Evolutionary conservation across 495 filamentous ascomycete species (phyloP), one percentile per base, ranked within the genome.

Genomic region (Podospora anserina): DNA sequence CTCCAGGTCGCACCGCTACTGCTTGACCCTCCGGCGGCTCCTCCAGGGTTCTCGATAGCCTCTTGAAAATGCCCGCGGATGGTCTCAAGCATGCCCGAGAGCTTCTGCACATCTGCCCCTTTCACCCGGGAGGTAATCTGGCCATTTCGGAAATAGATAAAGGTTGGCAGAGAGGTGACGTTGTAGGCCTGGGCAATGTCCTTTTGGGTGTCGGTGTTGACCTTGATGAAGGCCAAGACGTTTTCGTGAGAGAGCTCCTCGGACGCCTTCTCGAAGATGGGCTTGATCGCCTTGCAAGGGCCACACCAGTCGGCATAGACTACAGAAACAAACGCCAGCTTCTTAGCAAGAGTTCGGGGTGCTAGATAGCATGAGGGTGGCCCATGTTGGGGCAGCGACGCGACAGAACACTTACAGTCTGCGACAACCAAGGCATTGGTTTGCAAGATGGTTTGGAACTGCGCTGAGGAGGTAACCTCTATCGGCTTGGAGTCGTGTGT

Each of bases 241-340:
- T 89, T 88, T 19, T 90, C 88, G 30, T 88, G 87, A 2, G 92
- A 91, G 39, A 95, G 86, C 71, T 88, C 84, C 63, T 75, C 74
- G 20, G 92, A 89, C 56, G 97, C 85, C 79, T 90, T 86, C 71
- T 94, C 91, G 80, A 92, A 97, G 64, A 91, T 76, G 11, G 93
- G 92, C n/a, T 90, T 90, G 68, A 97, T 92, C 66, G 86, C 81
- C 71, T 93, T 92, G 86, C 91, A 96, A 73, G 94, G 91, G 30
- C 83, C 89, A 77, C 91, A 94, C 91, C 91, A 95, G 72, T 90
- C 87, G 73, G 93, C 91, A 77, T 92, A 92, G 83, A 97, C 93
- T 96, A 73, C 67, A 68, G 56, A 2, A 72, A 49, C 28, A 65
- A 53, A 58, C 63, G 73, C 60, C 62, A n/a, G 26, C 34, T 26